Evolutionary conservation across 1,139 yeast species (phyloP), one percentile per base, ranked within the genome.

Genomic region (Yamadazyma friedrichii): DNA sequence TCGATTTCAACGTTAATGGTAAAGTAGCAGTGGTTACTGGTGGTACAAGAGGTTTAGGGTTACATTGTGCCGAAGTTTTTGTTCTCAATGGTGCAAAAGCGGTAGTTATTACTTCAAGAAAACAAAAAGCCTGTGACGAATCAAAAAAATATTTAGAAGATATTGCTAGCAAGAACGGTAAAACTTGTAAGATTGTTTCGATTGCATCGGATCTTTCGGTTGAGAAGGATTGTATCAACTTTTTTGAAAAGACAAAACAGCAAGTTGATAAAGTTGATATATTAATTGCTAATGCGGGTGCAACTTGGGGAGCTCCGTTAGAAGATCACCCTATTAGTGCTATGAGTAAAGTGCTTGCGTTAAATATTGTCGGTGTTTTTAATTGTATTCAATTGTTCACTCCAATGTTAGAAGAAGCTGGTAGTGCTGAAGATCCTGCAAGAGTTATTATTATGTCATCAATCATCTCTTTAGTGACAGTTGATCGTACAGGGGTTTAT

Each of bases 231-330:
- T 74, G 76, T 42, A 63, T 67, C 42, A 55, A 64, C 27, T 75
- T 85, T 50, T 65, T 55, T 41, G 61, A 67, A 8, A 73, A 69
- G 36, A 76, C 80, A 24, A 47, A 61, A 30, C 61, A 64, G 43
- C 63, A 61, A 33, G 72, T 72, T 15, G 62, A 64, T 31, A 68
- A 71, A 53, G 71, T 83, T 27, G 81, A 85, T 55, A 82, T 85
- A 46, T 67, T 85, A 47, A 69, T 83, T 52, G 88, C 91, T 44
- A 85, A 85, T 53, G 93, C 93, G 11, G 94, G 94, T 37, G 89
- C 91, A 9, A 65, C 84, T 12, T 85, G 93, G 93, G 93, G 91
- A 26, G 84, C 81, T 4, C 77, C 76, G 25, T 63, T 84, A 42
- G 82, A 71, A 34, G 65, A 65, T 4, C 91, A 84, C 55, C 81